phyloP scores from a whole-genome alignment of 164 flowering plant genomes.

The Macadamia integrifolia region DNA sequence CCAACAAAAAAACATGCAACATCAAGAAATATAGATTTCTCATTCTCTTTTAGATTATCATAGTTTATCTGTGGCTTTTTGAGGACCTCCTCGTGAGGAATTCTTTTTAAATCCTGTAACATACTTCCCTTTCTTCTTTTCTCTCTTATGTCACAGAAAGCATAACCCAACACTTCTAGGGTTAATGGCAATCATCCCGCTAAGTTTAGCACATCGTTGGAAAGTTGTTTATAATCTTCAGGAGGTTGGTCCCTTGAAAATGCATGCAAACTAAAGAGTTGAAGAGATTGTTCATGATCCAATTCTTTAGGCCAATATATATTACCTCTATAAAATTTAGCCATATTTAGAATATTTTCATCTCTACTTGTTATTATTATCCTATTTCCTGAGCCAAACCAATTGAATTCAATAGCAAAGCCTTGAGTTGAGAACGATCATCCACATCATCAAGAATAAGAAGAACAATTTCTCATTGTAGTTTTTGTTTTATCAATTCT shows the following conservation, averaged over 20 bases:
- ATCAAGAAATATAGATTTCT: not conserved
- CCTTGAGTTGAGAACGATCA: not conserved
- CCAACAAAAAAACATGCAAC: constrained; percentile 1
- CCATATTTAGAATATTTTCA: not conserved
- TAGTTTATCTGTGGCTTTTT: not conserved
- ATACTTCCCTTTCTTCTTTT: not conserved
- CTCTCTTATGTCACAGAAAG: not conserved
- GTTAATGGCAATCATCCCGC: not conserved
- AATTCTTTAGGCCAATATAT: constrained; percentile 1
- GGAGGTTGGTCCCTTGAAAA: constrained; percentile 1
- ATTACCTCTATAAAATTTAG: not conserved
- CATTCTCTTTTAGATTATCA: not conserved
- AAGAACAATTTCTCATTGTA: constrained; percentile 1
- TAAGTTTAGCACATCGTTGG: not conserved
- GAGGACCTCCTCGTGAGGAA: not conserved
- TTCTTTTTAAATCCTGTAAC: not conserved
- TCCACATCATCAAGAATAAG: not conserved
- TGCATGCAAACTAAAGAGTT: constrained; percentile 10
- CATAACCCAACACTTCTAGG: not conserved
- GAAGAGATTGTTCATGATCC: not conserved
- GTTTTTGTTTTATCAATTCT: not conserved
- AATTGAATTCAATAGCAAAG: not conserved
- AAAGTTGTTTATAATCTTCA: not conserved
- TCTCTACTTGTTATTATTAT: constrained; percentile 4
- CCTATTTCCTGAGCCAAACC: constrained; percentile 8